A percentile compares a stretch with the other conserved stretches of the same genome.
Evolutionary conservation across 352 stramenopile genomes (phyloP).

Genomic region (Globisporangium carolinianum): DNA sequence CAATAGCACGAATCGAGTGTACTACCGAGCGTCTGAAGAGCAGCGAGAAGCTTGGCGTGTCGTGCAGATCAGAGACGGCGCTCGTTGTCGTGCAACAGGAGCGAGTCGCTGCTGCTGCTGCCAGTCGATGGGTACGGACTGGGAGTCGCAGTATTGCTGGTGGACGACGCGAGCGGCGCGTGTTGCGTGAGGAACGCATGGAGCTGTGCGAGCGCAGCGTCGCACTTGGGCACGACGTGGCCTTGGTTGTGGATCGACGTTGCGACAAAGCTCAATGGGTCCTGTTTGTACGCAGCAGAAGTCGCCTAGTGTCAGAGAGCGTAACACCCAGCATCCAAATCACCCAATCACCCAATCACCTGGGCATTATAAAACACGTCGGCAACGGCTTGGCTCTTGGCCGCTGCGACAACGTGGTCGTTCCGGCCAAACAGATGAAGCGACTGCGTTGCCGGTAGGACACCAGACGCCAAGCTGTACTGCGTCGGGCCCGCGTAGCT

Average conservation of each 20-base stretch:
- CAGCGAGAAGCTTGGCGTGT: not conserved
- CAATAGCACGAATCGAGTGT: no score
- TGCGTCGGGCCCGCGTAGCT: slow-evolving; percentile 63
- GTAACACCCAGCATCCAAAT: no score
- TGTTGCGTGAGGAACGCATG: slow-evolving; percentile 44
- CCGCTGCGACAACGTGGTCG: slow-evolving; percentile 70
- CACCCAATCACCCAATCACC: slow-evolving; percentile 14
- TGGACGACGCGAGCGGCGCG: slow-evolving; percentile 3
- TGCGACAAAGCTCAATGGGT: slow-evolving; percentile 24
- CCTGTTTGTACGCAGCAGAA: not conserved
- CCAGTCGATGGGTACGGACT: no score
- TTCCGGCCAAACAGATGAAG: slow-evolving; percentile 77
- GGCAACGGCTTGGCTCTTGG: slow-evolving; percentile 63
- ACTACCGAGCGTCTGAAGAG: not conserved
- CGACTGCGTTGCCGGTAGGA: slow-evolving; percentile 43
- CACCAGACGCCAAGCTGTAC: slow-evolving; percentile 42
- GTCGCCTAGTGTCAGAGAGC: no score
- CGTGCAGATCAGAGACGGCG: not conserved
- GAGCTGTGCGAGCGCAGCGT: slow-evolving; percentile 40
- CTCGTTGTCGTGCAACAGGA: not conserved
- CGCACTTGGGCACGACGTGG: slow-evolving; percentile 75
- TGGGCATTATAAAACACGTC: slow-evolving; percentile 50
- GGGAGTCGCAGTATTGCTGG: not conserved
- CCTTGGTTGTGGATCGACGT: slow-evolving; percentile 66
- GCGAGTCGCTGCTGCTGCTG: not conserved